These are phyloP conservation scores for Gelatoporia subvermispora DNA, from an alignment of 768 basidiomycete species.

Conservation along the genomic window DNA sequence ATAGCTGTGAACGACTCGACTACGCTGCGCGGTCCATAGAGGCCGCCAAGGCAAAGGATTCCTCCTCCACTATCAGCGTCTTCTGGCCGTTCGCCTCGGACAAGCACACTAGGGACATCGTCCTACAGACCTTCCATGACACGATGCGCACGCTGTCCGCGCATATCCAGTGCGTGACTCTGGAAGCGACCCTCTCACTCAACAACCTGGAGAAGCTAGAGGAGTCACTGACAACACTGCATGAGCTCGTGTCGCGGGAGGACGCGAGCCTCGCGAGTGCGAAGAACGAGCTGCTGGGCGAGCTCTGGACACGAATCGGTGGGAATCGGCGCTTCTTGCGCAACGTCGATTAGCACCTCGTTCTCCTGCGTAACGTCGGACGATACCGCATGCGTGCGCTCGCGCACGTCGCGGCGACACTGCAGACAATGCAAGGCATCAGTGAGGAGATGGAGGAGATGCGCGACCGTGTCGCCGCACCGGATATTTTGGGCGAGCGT, in stretches of 20 bases:
- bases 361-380: slow-evolving; percentile 49
- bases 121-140: slow-evolving; percentile 50
- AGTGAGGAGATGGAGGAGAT: slow-evolving; percentile 74
- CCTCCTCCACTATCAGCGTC: slow-evolving; percentile 20
- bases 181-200: slow-evolving; percentile 62
- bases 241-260: slow-evolving; percentile 60
- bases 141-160: slow-evolving; percentile 56
- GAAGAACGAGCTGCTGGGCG: slow-evolving; percentile 51
- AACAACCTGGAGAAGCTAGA: slow-evolving; percentile 59
- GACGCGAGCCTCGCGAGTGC: slow-evolving; percentile 39
- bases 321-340: slow-evolving; percentile 48
- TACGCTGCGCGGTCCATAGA: slow-evolving; percentile 60
- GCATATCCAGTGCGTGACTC: slow-evolving; percentile 49
- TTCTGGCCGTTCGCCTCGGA: slow-evolving; percentile 29
- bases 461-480: slow-evolving; percentile 65
- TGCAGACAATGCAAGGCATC: slow-evolving; percentile 59
- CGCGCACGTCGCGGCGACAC: slow-evolving; percentile 59
- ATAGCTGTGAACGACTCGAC: slow-evolving; percentile 71
- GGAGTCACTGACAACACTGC: slow-evolving; percentile 48
- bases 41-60: slow-evolving; percentile 23
- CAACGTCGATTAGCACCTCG: slow-evolving; percentile 47
- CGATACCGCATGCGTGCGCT: slow-evolving; percentile 57
- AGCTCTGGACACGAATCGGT: slow-evolving; percentile 68
- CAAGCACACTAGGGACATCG: slow-evolving; percentile 35
- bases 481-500: slow-evolving; percentile 52